Evolutionary conservation across 2,329 filamentous ascomycete genomes (phyloP), one percentile per base, ranked within the genome.

Genomic region (Aspergillus cejpii): DNA sequence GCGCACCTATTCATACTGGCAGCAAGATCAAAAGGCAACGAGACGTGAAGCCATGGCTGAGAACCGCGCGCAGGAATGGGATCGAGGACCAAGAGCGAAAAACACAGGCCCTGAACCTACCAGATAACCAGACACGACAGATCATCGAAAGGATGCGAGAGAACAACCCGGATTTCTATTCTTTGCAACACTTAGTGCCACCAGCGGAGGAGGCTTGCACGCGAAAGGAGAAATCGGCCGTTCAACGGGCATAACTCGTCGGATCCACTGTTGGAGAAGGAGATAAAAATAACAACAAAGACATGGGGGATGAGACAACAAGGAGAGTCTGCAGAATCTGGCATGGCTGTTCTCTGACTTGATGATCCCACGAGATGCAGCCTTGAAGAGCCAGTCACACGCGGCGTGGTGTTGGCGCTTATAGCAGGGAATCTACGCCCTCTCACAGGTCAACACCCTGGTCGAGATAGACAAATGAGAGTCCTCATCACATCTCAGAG

Each of bases 1-100:
- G 51, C 59, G 49, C 53, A 67, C 64, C 62, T 66, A 61, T 67
- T 67, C 61, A 67, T 67, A 61, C 50, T 63, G 57, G 51, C 54
- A 48, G 52, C 55, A 46, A 47, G 48, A 49, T 61, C 51, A 60
- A 48, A 56, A 58, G 48, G 48, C 48, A 47, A 49, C 56, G 50
- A 51, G 47, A 42, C 45, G 49, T 50, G 48, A 55, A 53, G 57
- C 57, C 64, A 65, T 66, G 53, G 43, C 49, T 46, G 38, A 41
- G 39, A 49, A 39, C 48, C 44, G 50, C 45, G 47, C 45, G 49
- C 49, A 51, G 51, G 40, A 47, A 45, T 49, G 45, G 49, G 24
- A 44, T 37, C 26, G n/a, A 44, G 45, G 48, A 47, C 53, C 42
- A 49, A 41, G 37, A 50, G 41, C 37, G 40, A 43, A 24, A 20